Percentiles rank a stretch among this genome's conserved stretches.
Evolutionary conservation across 768 basidiomycete species (phyloP).

Genomic region (Harrya chromipes): DNA sequence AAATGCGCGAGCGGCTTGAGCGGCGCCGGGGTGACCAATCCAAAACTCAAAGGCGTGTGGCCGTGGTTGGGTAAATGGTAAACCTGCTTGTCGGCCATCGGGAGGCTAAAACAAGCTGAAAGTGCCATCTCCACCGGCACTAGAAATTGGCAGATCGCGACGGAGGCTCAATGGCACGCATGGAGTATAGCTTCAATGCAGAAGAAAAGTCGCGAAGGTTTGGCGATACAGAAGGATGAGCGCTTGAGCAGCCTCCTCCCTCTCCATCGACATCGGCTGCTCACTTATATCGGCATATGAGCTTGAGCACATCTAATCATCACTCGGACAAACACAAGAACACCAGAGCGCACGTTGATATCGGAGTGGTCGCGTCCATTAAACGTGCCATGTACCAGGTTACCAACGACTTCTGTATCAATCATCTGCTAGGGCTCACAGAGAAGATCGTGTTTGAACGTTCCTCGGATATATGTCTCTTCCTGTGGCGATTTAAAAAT

Average conservation of each 20-base stretch:
- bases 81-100: background rate
- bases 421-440: background rate
- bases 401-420: constrained; percentile 2
- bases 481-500: background rate
- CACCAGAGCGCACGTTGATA: constrained; percentile 2
- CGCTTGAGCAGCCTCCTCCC: no score
- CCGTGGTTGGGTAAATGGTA: constrained; percentile 2
- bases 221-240: background rate
- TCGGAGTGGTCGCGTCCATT: constrained; percentile 8
- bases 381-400: background rate
- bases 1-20: constrained; percentile 8
- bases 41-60: background rate
- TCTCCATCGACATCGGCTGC: background rate
- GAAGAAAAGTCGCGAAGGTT: background rate
- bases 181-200: background rate
- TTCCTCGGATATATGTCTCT: constrained; percentile 11
- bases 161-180: background rate
- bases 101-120: background rate
- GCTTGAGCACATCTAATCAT: background rate
- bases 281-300: background rate
- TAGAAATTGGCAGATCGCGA: background rate
- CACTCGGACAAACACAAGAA: background rate
- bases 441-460: background rate
- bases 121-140: background rate
- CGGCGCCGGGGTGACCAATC: constrained; percentile 1